Evolutionary conservation across 148 eudicot genomes (phyloP).

Genomic region (Vaccinium vitisidaea): DNA sequence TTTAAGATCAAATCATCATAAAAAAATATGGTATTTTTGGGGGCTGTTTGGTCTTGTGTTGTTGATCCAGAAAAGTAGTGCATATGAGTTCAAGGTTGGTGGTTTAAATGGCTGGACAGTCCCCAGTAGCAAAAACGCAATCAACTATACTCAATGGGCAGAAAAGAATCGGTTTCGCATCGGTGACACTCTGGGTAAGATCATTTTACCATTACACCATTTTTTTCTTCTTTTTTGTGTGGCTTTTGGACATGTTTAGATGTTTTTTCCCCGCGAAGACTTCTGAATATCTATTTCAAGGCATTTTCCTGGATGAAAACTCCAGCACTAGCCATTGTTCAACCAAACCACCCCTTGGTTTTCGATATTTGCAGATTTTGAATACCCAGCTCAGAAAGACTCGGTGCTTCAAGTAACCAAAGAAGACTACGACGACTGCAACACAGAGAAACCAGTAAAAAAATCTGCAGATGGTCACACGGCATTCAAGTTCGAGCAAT

Average conservation of each 20-base stretch:
- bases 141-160: conserved; percentile 74
- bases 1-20: conserved; percentile 2
- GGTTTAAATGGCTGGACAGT: conserved; percentile 65
- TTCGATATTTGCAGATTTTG: conserved; percentile 47
- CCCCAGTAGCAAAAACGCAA: conserved; percentile 45
- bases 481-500: conserved; percentile 42
- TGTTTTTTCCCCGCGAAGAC: neutral
- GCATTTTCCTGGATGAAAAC: neutral
- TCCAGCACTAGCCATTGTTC: neutral
- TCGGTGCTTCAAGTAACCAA: conserved; percentile 63
- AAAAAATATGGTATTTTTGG: conserved; percentile 19
- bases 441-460: conserved; percentile 39
- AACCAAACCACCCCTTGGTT: neutral
- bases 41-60: conserved; percentile 43
- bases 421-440: conserved; percentile 70
- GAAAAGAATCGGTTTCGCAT: conserved; percentile 58
- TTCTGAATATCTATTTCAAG: neutral
- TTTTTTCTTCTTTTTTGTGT: neutral
- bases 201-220: neutral
- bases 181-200: conserved; percentile 71
- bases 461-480: conserved; percentile 42
- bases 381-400: conserved; percentile 51
- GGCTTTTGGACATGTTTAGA: neutral
- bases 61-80: conserved; percentile 44
- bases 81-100: conserved; percentile 68